Base-by-base conservation (phyloP, 768 basidiomycete species). In the Collybia sp. region DNA sequence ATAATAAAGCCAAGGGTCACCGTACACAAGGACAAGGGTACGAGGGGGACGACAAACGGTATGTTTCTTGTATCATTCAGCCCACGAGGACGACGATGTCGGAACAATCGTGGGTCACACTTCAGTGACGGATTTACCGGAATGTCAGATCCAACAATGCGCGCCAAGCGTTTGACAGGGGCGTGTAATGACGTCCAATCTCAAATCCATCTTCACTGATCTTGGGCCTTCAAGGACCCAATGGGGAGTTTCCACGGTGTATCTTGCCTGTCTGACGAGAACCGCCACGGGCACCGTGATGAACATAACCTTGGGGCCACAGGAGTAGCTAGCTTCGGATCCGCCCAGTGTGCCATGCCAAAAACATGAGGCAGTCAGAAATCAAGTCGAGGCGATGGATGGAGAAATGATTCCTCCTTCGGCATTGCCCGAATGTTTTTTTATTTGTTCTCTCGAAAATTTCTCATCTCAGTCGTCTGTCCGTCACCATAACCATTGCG, bases 311-410 rank as follows among this genome's bases (percentile, higher is more conserved):
- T 25, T 25, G 25, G 25, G 25, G 25, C 25, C 25, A 25, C 25
- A 25, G 25, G 25, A 25, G 25, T 25, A 25, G 25, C 25, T 25
- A 25, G 25, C 25, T 25, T 25, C 25, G 52, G 25, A 43, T 55
- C 61, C 59, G 62, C 62, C 65, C 62, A 64, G 45, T 52, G 25
- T 62, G 68, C 71, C 71, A 71, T 67, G 60, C 64, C 59, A 63
- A 51, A 56, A 58, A 68, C 70, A 73, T 62, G 71, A 71, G 71
- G 70, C 67, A 25, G 8, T 25, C 25, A 25, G 25, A 25, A 25
- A 25, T 25, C 25, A 25, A 25, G 25, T 25, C 25, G 25, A 25
- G 25, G 25, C 8, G 34, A 30, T 36, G n/a, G 19, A 30, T 11
- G 20, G 30, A 35, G 11, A 30, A 35, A 36, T 12, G 16, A 44